Evolutionary conservation across 805 yeast genomes (phyloP), one percentile per base, ranked within the genome.

Genomic region (Jamesozyma piceae): DNA sequence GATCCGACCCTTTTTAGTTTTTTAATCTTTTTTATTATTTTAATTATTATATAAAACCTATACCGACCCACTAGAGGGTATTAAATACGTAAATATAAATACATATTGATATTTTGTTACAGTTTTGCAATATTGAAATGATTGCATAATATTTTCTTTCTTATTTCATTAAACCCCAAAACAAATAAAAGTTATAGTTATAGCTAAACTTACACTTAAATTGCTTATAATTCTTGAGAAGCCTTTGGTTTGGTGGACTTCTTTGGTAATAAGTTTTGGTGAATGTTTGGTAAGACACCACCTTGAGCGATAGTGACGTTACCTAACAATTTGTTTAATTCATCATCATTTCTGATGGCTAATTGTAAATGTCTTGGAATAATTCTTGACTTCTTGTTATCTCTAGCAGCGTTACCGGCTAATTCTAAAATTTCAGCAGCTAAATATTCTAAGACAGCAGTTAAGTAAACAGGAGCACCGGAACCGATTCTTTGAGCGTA

Each of bases 361-460:
- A 89, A 78, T 74, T 89, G 96, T 72, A 89, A 80, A 73, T 89
- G 97, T 78, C 97, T 90, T 74, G 97, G 97, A 62, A 88, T 87
- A 61, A 89, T 89, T 82, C 97, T 89, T 64, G 96, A 82, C 80
- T 90, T 92, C 80, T 90, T 90, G 89, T 86, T 88, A 72, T 90
- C 97, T 77, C 95, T 85, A 50, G 97, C 97, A 58, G 97, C 97
- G 74, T 87, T 87, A 77, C 97, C 97, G 50, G 97, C 97, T 71
- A 87, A 82, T 75, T 90, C 97, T 63, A 90, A 80, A 55, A 90
- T 87, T 80, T 90, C 97, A 57, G 97, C 97, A 65, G 96, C 89
- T n/a, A n/a, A n/a, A n/a, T n/a, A n/a, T n/a, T n/a, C n/a, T n/a
- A n/a, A n/a, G n/a, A n/a, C n/a, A n/a, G n/a, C n/a, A n/a, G n/a